Base-by-base conservation (phyloP, 2,329 filamentous ascomycete species). In the Diaporthe sp. region DNA sequence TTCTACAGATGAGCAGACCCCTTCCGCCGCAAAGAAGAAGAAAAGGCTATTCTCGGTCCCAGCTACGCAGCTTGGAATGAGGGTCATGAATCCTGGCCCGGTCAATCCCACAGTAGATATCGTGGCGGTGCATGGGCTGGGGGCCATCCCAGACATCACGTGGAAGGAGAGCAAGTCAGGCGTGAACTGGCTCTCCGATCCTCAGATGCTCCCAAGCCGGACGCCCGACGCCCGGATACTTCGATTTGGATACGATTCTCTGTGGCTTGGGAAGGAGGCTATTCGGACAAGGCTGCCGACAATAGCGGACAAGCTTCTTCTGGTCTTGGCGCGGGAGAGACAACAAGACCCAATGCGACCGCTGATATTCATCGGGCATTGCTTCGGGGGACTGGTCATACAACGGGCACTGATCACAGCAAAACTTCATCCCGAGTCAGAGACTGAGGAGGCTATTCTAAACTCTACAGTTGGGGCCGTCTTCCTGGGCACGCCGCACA, bases 161-260 rank as follows among this genome's bases (percentile, higher is more conserved):
- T 67, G 39, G 61, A 67, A n/a, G 25, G 61, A 67, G 13, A 31
- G 34, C n/a, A 67, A 67, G 61, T 67, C 42, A 31, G 61, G 39
- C 20, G 61, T 67, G 39, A 67, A 67, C 12, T 67, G 61, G 61
- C 61, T 67, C 25, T 67, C 61, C 17, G 61, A 67, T 47, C 37
- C 37, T 28, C 25, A 67, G n/a, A 67, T 49, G 39, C 61, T 67
- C 5, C 61, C n/a, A 67, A 44, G 25, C 12, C n/a, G 47, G 25
- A 44, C 39, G 39, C 39, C 39, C 4, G 39, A 31, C n/a, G 34
- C 61, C 39, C 61, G 61, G 10, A 67, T 67, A 39, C 39, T 67
- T 39, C 39, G 61, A 2, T 67, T 67, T 25, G 61, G 22, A 44
- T 49, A 67, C 34, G 61, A 67, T 25, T 67, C 61, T 20, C n/a